Evolutionary conservation across 306 rosid genomes (phyloP).

Genomic region (Cucurbita argyrosperma): DNA sequence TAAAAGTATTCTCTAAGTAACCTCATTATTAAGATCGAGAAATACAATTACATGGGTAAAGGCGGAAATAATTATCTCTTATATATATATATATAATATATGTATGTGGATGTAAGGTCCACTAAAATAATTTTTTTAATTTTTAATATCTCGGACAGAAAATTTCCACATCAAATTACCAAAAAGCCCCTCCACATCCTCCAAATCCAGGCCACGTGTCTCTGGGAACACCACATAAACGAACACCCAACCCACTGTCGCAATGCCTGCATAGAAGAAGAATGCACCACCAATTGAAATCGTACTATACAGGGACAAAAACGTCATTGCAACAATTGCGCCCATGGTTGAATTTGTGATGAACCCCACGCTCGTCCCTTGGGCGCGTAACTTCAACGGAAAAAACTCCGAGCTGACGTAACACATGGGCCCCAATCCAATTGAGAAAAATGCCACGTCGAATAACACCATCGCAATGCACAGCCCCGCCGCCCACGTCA

Average conservation of each 20-base stretch:
- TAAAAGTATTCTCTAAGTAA: too few relatives aligned
- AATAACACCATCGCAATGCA: slow-evolving; percentile 23
- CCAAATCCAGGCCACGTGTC: slow-evolving; percentile 52
- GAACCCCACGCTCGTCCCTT: slow-evolving; percentile 48
- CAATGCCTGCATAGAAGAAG: slow-evolving; percentile 39
- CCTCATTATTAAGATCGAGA: too few relatives aligned
- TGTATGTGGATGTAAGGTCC: too few relatives aligned
- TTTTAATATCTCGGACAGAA: neutral
- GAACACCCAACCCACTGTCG: slow-evolving; percentile 30
- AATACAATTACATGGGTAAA: too few relatives aligned
- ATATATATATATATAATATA: too few relatives aligned
- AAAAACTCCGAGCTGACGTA: slow-evolving; percentile 63
- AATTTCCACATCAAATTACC: slow-evolving; percentile 15
- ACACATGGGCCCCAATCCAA: slow-evolving; percentile 80
- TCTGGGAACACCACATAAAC: slow-evolving; percentile 48
- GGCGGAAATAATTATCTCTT: too few relatives aligned
- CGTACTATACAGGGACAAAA: slow-evolving; percentile 29
- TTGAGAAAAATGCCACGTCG: slow-evolving; percentile 51
- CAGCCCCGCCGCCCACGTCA: slow-evolving; percentile 53
- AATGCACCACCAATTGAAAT: slow-evolving; percentile 64
- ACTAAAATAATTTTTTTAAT: too few relatives aligned
- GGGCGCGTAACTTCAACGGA: slow-evolving; percentile 69
- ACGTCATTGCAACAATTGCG: slow-evolving; percentile 58
- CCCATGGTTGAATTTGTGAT: slow-evolving; percentile 44
- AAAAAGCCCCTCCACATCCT: slow-evolving; percentile 59